Conservation (phyloP, 768 basidiomycete genomes). For the Boletus edulis region DNA sequence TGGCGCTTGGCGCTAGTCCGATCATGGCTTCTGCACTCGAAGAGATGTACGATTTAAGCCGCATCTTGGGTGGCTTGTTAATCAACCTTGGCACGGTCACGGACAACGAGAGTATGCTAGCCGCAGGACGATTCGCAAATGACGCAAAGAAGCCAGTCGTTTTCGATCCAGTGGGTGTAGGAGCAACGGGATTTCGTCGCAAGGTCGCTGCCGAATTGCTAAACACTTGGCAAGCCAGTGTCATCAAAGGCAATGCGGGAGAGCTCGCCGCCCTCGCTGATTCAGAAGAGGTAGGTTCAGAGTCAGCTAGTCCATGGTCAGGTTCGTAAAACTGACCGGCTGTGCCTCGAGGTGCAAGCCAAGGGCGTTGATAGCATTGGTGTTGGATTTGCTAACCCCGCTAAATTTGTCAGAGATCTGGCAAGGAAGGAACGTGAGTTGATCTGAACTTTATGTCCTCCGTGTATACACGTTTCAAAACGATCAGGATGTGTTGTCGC, state of each 20-base stretch:
- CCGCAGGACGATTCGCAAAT: conserved; percentile 72
- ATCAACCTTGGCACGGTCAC: conserved; percentile 87
- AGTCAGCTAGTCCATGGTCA: neutral
- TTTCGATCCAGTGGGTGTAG: conserved; percentile 91
- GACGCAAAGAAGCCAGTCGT: conserved; percentile 69
- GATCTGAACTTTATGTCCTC: neutral
- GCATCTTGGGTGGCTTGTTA: conserved; percentile 64
- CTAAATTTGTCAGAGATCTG: conserved; percentile 61
- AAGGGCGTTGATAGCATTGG: conserved; percentile 89
- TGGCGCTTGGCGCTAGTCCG: conserved; percentile 85
- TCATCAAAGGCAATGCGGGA: conserved; percentile 93
- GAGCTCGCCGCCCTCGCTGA: conserved; percentile 80
- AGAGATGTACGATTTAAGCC: conserved; percentile 79
- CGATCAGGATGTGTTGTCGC: conserved; percentile 71
- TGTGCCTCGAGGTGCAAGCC: conserved; percentile 51
- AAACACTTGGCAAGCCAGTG: conserved; percentile 76
- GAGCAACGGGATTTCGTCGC: conserved; percentile 74
- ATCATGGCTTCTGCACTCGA: conserved; percentile 88
- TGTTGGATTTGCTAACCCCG: conserved; percentile 72
- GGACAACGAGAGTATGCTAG: conserved; percentile 69
- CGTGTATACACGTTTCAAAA: neutral
- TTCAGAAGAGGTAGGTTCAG: conserved; percentile 60
- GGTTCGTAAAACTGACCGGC: neutral
- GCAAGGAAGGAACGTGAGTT: conserved; percentile 73
- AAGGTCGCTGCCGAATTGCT: conserved; percentile 58